phyloP scores from a whole-genome alignment of 768 basidiomycete species.

The Xanthoconium purpureum region DNA sequence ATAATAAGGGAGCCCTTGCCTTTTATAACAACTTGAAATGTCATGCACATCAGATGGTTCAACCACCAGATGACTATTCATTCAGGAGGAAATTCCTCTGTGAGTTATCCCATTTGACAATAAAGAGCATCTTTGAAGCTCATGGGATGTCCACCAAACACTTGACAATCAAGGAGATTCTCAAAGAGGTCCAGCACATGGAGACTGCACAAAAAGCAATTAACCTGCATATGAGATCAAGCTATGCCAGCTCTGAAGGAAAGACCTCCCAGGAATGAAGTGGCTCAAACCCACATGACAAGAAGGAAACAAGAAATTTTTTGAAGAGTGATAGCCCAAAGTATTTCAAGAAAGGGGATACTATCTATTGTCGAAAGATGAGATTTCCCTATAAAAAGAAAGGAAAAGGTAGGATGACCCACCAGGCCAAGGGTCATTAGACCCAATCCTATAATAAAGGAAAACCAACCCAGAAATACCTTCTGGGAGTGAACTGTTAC shows the following conservation, averaged over 20 bases:
- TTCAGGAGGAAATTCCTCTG: too few relatives aligned
- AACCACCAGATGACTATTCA: too few relatives aligned
- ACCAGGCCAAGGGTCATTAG: neutral
- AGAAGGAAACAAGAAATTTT: neutral
- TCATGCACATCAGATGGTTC: too few relatives aligned
- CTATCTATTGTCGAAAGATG: too few relatives aligned
- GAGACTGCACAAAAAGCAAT: neutral
- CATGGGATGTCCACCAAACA: neutral
- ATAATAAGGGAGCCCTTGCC: too few relatives aligned
- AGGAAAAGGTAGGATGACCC: neutral
- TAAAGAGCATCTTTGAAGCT: neutral
- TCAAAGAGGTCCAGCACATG: neutral
- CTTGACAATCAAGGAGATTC: neutral
- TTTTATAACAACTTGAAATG: too few relatives aligned
- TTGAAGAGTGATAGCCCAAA: neutral
- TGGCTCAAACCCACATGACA: neutral
- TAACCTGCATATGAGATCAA: neutral
- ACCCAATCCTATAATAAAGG: neutral
- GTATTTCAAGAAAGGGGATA: too few relatives aligned
- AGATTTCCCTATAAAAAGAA: neutral
- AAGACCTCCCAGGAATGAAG: neutral
- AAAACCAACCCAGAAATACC: neutral
- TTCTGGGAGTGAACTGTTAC: neutral
- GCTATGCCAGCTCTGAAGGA: fast-evolving
- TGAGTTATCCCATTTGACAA: too few relatives aligned